A percentile compares a stretch with the other conserved stretches of the same genome.
These are phyloP conservation scores for Rhynchospora pubera DNA, from an alignment of 176 grass and related monocot species.

Conservation along the genomic window DNA sequence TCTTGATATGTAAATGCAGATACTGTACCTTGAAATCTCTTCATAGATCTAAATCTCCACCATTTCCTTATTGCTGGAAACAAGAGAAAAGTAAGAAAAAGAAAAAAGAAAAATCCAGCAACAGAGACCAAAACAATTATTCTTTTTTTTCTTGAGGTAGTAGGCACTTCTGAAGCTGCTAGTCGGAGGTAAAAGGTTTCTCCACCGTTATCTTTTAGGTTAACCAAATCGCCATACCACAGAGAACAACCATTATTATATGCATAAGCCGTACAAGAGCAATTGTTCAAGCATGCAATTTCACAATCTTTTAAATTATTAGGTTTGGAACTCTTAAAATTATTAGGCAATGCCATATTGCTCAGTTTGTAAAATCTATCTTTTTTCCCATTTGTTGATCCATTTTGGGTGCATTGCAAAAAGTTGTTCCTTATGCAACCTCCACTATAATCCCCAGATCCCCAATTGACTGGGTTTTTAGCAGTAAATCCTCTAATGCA, in stretches of 20 bases:
- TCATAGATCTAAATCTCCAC: neutral
- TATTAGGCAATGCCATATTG: constrained; percentile 27
- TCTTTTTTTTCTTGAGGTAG: neutral
- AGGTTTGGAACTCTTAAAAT: constrained; percentile 1
- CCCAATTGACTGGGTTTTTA: constrained; percentile 25
- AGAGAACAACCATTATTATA: constrained; percentile 31
- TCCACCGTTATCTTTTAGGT: constrained; percentile 29
- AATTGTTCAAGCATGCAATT: constrained; percentile 27
- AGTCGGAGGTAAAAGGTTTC: constrained; percentile 39
- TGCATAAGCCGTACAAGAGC: constrained; percentile 47
- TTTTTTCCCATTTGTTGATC: neutral
- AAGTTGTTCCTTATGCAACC: constrained; percentile 43
- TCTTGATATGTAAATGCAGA: constrained; percentile 31
- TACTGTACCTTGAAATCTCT: neutral
- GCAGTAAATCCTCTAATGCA: constrained; percentile 43
- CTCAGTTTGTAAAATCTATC: constrained; percentile 35
- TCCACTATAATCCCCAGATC: constrained; percentile 23
- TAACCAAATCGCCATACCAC: constrained; percentile 39
- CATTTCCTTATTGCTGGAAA: neutral
- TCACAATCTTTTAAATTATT: constrained; percentile 27
- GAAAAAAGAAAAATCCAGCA: neutral
- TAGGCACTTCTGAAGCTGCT: constrained; percentile 26
- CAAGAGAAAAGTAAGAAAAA: neutral
- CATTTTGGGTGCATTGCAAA: constrained; percentile 30
- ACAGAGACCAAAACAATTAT: neutral